phyloP scores from a whole-genome alignment of 2,329 filamentous ascomycete genomes.

The Trichoderma guizhouense region DNA sequence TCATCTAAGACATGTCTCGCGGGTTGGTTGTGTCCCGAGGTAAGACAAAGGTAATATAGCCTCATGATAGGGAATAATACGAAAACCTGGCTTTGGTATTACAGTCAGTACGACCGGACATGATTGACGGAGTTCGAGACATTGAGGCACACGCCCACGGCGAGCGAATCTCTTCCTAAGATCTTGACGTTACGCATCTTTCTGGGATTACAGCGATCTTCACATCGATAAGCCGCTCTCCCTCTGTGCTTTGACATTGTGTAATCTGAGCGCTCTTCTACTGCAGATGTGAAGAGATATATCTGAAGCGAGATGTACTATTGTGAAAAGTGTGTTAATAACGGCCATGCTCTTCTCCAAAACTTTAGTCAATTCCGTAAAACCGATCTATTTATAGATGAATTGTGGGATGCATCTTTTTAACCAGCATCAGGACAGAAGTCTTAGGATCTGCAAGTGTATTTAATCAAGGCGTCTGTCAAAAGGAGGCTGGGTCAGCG shows the following conservation, averaged over 20 bases:
- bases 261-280: background rate
- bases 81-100: background rate
- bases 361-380: background rate
- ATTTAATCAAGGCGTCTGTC: background rate
- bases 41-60: background rate
- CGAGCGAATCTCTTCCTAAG: background rate
- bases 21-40: background rate
- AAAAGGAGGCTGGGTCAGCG: background rate
- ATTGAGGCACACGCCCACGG: background rate
- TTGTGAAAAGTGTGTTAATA: background rate
- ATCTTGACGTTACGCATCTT: background rate
- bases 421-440: background rate
- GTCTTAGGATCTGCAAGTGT: background rate
- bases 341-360: background rate
- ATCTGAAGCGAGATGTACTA: background rate
- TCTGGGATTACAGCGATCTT: accelerated
- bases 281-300: background rate
- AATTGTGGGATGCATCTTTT: background rate
- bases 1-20: background rate
- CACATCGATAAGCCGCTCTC: background rate
- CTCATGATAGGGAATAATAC: background rate
- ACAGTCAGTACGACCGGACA: background rate
- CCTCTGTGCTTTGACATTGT: accelerated
- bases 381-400: background rate
- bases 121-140: background rate